Evolutionary conservation across 2,329 filamentous ascomycete genomes (phyloP), one percentile per base, ranked within the genome.

Genomic region (Rutstroemia sp.): DNA sequence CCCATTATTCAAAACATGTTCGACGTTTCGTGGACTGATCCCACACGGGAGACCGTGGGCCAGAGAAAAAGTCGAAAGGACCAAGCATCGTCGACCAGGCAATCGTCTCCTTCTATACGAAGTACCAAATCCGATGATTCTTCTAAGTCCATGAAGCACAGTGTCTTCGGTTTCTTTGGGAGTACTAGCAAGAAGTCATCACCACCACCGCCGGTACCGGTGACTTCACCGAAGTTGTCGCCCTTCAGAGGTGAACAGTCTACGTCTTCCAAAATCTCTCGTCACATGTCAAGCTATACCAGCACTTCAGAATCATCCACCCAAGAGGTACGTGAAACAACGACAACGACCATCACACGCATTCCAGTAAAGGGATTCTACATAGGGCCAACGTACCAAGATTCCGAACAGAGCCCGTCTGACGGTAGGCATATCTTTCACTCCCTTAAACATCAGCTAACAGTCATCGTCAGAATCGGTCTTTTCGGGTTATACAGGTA

Each of bases 401-500:
- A 50, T 19, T 57, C 60, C 30, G 45, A 55, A 23, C 50, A 56
- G 40, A 58, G 49, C 50, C 49, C 57, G 21, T 67, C 64, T 19
- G 61, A 67, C 50, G 61, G 66, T 67, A 54, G 36, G 57, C 48
- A 44, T 10, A 21, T 10, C 40, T 44, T 44, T 44, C 27, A 40
- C 38, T 3, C 17, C 27, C 21, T 54, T 12, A 36, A 38, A 9
- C 51, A 12, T 51, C 21, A 56, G 39, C 63, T 65, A 53, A 62
- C 58, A 58, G 53, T 17, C 6, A 30, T 67, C 61, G n/a, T 58
- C 60, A 70, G 77, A 76, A 51, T 78, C 77, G 4, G 70, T 74
- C 2, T 65, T 75, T 34, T 78, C 76, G 0, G 75, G 70, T 60
- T 73, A 73, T 68, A 77, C 76, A 19, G 70, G 73, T 17, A 64